Evolutionary conservation across 495 filamentous ascomycete species (phyloP), one percentile per base, ranked within the genome.

Genomic region (Penicillium ochrochloron): DNA sequence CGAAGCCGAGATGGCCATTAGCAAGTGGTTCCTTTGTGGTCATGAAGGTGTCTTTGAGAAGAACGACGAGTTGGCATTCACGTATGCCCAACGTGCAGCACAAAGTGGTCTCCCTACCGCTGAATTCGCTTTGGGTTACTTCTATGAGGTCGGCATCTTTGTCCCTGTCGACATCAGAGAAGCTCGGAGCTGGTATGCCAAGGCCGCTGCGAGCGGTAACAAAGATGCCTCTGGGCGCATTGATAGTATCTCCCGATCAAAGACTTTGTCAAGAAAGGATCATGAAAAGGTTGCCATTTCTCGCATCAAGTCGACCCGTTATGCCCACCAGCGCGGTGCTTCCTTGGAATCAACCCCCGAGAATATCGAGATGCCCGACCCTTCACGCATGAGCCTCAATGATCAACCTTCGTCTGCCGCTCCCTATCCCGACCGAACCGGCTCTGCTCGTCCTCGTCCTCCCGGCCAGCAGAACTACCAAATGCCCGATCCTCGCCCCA

Each of bases 1-100:
- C 0, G 95, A 98, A 70, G 95, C 94, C 0, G 92, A 97, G 57
- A 93, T 99, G 85, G 92, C 93, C 27, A 94, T 99, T 63, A 97
- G 94, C 72, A 96, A 97, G 76, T 99, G 95, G 95, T 98, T 98
- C 76, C 82, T 99, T 29, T 97, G 95, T 70, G 95, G 95, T 9
- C 92, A 93, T 66, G 94, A 98, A 72, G 87, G 87, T 27, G 82
- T 93, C 7, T 97, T 99, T 72, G 86, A 91, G 44, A 98, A 97
- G 82, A 97, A 97, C 70, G 96, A 99, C 76, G 89, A 91, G 66
- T 80, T 98, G 11, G 96, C 95, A 6, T 99, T 91, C 73, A 89
- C 84, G 29, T 97, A 97, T 72, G 96, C 96, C 27, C 87, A 93
- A 60, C 85, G 93, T 51, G 95, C 95, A 5, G 94, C 95, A 33